Conservation (phyloP, 2,329 filamentous ascomycete species). For the Zymoseptoria crescenta region DNA sequence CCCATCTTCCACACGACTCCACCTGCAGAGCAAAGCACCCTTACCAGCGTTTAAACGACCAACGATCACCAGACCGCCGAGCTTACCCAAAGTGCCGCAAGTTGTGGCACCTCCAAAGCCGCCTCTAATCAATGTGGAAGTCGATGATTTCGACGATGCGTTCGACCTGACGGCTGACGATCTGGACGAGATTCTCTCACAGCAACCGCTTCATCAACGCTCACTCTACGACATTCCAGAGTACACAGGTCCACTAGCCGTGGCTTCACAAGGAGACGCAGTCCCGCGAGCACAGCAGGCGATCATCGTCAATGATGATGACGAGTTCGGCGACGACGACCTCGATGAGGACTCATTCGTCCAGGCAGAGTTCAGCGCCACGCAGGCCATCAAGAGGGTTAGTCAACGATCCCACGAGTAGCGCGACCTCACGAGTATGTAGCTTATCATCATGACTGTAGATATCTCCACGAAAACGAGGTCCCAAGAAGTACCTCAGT, state of each 20-base stretch:
- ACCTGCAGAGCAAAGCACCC: slow-evolving; percentile 27
- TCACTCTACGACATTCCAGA: slow-evolving; percentile 42
- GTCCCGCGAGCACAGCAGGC: slow-evolving; percentile 1
- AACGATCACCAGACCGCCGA: slow-evolving; percentile 19
- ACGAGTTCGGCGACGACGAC: slow-evolving; percentile 64
- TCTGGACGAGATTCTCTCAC: slow-evolving; percentile 49
- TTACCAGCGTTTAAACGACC: slow-evolving; percentile 28
- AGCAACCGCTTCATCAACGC: slow-evolving; percentile 17
- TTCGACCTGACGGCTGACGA: slow-evolving; percentile 49
- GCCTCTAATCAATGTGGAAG: slow-evolving; percentile 15
- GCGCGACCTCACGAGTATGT: slow-evolving; percentile 21
- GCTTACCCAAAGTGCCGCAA: slow-evolving; percentile 11
- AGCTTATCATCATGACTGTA: slow-evolving; percentile 28
- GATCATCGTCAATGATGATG: slow-evolving; percentile 39
- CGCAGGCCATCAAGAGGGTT: slow-evolving; percentile 50
- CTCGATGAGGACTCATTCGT: slow-evolving; percentile 63
- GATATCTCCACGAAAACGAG: slow-evolving; percentile 19
- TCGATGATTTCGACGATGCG: slow-evolving; percentile 40
- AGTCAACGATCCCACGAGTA: slow-evolving; percentile 21
- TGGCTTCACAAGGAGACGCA: neutral
- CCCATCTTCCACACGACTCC: slow-evolving; percentile 17
- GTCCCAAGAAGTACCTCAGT: slow-evolving; percentile 11
- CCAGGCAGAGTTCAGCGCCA: slow-evolving; percentile 63
- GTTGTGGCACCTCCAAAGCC: slow-evolving; percentile 4
- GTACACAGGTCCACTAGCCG: slow-evolving; percentile 17